These are phyloP conservation scores for Puccinia sorghi DNA, from an alignment of 1,284 basidiomycete species.

Conservation along the genomic window DNA sequence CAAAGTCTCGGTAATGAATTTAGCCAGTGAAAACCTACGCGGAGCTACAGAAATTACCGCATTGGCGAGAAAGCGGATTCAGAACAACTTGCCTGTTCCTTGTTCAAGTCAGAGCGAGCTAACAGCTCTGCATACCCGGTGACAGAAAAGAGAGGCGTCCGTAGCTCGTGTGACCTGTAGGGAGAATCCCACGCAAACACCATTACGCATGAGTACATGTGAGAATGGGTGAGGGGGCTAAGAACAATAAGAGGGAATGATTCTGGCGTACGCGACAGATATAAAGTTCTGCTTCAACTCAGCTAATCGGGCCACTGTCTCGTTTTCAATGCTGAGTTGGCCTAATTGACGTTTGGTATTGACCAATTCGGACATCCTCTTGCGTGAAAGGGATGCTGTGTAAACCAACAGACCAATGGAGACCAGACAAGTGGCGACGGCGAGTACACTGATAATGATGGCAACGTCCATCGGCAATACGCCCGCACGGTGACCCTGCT, in stretches of 20 bases:
- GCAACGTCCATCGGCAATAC: constrained; percentile 38
- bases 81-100: constrained; percentile 50
- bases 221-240: not conserved
- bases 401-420: constrained; percentile 52
- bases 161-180: constrained; percentile 45
- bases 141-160: constrained; percentile 52
- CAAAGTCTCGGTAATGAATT: not conserved
- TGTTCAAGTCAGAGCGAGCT: constrained; percentile 51
- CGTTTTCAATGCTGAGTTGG: constrained; percentile 51
- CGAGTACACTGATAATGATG: constrained; percentile 51
- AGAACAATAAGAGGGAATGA: constrained; percentile 22
- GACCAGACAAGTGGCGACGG: constrained; percentile 51
- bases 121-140: constrained; percentile 53
- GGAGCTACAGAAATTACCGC: not conserved
- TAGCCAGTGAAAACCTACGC: not conserved
- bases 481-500: not conserved
- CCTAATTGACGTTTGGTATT: constrained; percentile 52
- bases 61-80: not conserved
- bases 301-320: constrained; percentile 51
- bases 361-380: constrained; percentile 51
- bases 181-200: not conserved
- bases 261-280: constrained; percentile 52
- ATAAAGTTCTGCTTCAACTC: constrained; percentile 53
- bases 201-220: not conserved
- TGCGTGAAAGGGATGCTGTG: constrained; percentile 51